Base-by-base conservation (phyloP, 78 protist genomes). In the Dictyostelium purpureum region DNA sequence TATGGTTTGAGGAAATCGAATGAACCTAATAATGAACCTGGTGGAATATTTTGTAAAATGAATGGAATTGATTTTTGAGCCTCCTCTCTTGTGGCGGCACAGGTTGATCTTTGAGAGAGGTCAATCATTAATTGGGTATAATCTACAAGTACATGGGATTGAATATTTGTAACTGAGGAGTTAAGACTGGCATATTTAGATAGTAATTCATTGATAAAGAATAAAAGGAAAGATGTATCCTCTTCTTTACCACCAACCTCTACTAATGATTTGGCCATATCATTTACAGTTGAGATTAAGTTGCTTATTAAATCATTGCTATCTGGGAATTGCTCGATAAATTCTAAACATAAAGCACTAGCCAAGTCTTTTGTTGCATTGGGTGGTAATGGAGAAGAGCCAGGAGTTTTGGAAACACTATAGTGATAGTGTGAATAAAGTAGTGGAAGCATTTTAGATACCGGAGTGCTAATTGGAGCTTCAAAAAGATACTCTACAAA, bases 11-110 rank as follows among this genome's bases (percentile, higher is more conserved):
- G 49, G 59, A 83, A 83, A 35, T 83, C 90, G 71, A 83, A 83
- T 56, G 49, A 24, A 28, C 79, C 90, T 28, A 83, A 37, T 57
- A 16, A 61, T 26, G 71, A 37, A 11, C 90, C 90, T 18, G 40
- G 79, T n/a, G 90, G 90, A 40, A 83, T 51, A 43, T 83, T 83
- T 9, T 70, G 35, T 6, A 83, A 43, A 6, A 83, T 71, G 73
- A 83, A 83, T 67, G 90, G 90, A 42, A 83, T 67, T 6, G 77
- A 10, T 2, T 83, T 70, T 75, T 83, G 90, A 2, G 90, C 67
- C 18, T 83, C 52, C 2, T 35, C 59, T 35, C 90, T 33, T 0
- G 90, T 71, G 18, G 52, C 43, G 0, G 42, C 45, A 4, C 74
- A 83, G 2, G 67, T 69, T 14, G 90, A 83, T n/a, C 79, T 9